Conservation (phyloP, 164 flowering plant genomes). For the Magnolia kwangsiensis region DNA sequence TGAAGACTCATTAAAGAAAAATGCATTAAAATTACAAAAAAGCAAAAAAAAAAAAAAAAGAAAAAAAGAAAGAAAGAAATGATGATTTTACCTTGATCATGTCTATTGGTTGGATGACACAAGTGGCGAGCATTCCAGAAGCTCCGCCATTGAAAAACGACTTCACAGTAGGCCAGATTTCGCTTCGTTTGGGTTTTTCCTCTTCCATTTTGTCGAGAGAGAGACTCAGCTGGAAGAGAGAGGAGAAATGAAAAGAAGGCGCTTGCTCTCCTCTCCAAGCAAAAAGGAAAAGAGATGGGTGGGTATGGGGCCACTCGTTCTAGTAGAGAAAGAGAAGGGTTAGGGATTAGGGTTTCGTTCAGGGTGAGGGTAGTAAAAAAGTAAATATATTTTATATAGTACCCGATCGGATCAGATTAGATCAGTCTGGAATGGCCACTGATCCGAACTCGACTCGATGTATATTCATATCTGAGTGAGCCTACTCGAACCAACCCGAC, state of each 20-base stretch:
- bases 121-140: constrained; percentile 61
- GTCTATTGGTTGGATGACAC: constrained; percentile 62
- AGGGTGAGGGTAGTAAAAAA: no score
- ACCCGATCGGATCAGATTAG: no score
- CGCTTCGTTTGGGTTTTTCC: constrained; percentile 25
- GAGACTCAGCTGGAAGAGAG: constrained; percentile 40
- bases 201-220: constrained; percentile 28
- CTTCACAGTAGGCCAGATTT: constrained; percentile 45
- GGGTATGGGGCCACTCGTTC: no score
- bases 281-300: not conserved
- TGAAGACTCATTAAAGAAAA: not conserved
- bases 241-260: not conserved
- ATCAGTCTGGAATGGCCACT: no score
- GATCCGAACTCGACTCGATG: no score
- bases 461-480: no score
- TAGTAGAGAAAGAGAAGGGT: no score
- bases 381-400: no score
- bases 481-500: no score
- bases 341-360: no score
- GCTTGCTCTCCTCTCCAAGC: not conserved
- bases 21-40: not conserved
- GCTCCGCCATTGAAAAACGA: constrained; percentile 57
- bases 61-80: not conserved
- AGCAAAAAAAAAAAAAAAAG: no score
- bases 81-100: constrained; percentile 42